Evolutionary conservation across 2,329 filamentous ascomycete species (phyloP).

Genomic region (Verticillium dahliae): DNA sequence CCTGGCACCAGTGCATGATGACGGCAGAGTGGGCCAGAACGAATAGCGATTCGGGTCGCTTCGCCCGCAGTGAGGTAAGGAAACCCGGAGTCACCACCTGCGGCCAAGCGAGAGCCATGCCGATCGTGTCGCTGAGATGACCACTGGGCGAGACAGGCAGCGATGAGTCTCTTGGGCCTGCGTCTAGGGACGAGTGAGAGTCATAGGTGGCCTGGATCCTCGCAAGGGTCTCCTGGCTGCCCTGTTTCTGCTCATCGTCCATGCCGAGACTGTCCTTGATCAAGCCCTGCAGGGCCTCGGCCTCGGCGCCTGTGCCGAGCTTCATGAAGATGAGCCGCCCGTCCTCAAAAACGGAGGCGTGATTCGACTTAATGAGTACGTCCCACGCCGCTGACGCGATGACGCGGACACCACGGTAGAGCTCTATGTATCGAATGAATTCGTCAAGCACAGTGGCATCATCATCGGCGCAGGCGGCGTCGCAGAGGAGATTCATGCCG

Average conservation of each 20-base stretch:
- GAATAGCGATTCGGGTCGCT: constrained; percentile 34
- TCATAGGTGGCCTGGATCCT: constrained; percentile 27
- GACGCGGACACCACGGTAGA: constrained; percentile 35
- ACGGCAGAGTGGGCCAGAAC: constrained; percentile 44
- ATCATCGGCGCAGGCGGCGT: constrained; percentile 23
- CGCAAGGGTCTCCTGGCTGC: constrained; percentile 20
- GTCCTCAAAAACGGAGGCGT: constrained; percentile 16
- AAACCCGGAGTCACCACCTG: constrained; percentile 24
- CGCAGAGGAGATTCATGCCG: constrained; percentile 8
- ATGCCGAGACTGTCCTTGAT: constrained; percentile 20
- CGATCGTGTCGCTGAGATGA: neutral
- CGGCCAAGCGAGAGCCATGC: constrained; percentile 19
- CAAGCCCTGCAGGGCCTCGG: constrained; percentile 16
- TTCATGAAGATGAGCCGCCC: constrained; percentile 3
- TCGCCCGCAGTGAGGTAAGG: constrained; percentile 24
- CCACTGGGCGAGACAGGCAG: neutral
- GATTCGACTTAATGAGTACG: constrained; percentile 25
- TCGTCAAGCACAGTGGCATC: constrained; percentile 32
- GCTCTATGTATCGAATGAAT: constrained; percentile 31
- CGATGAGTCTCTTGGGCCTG: neutral
- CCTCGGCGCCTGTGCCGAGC: constrained; percentile 10
- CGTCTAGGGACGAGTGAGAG: constrained; percentile 11
- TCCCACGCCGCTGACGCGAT: constrained; percentile 27
- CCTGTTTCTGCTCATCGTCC: constrained; percentile 9
- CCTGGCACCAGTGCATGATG: constrained; percentile 33